phyloP scores from a whole-genome alignment of 257 asterid species.

The Solanum habrochaites region DNA sequence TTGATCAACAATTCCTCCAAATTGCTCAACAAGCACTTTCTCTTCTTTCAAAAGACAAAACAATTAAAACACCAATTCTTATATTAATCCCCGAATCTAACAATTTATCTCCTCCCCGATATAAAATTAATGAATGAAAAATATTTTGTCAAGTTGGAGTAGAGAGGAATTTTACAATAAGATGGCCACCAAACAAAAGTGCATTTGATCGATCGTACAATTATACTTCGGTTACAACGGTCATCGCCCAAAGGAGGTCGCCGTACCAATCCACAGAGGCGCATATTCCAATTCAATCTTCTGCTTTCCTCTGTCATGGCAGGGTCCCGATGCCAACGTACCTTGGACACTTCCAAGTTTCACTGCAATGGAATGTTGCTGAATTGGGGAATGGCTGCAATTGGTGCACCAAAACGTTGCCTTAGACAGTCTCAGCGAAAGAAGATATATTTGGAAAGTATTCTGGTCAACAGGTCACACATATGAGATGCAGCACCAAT shows the following conservation, averaged over 20 bases:
- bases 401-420: conserved; percentile 24
- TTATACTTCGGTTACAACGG: conserved; percentile 17
- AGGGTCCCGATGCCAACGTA: not conserved
- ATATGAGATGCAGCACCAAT: conserved; percentile 27
- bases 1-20: not conserved
- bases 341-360: conserved; percentile 32
- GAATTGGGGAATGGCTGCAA: conserved; percentile 19
- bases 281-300: not conserved
- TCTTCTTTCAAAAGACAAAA: conserved; percentile 1
- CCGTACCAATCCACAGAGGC: not conserved
- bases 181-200: conserved; percentile 16
- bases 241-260: conserved; percentile 17
- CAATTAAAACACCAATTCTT: conserved; percentile 4
- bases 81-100: conserved; percentile 9
- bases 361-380: conserved; percentile 31
- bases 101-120: not conserved
- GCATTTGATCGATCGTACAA: conserved; percentile 16
- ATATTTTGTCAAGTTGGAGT: conserved; percentile 5
- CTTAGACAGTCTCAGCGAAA: conserved; percentile 6
- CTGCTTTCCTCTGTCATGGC: not conserved
- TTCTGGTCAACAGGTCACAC: conserved; percentile 5
- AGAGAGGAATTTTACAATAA: not conserved
- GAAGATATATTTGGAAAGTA: conserved; percentile 2
- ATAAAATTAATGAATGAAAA: conserved; percentile 1
- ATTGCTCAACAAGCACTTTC: conserved; percentile 15